Evolutionary conservation across 345 rosid genomes (phyloP), one percentile per base, ranked within the genome.

Genomic region (Lagerstroemia speciosa): DNA sequence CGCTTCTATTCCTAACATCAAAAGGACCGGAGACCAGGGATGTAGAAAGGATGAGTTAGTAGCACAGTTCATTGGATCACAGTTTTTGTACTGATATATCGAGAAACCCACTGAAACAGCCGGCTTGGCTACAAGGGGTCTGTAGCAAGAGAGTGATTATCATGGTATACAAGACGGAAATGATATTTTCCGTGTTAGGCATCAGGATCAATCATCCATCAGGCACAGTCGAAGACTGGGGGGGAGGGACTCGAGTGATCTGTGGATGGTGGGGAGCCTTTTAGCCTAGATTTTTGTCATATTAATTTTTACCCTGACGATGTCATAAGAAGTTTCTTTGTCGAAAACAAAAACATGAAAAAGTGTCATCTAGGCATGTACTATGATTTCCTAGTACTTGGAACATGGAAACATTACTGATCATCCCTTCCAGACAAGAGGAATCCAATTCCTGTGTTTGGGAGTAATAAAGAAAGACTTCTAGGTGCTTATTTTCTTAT

Each of bases 41-140:
- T 66, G 36, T 58, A 69, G 68, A 82, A 79, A 8, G 75, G 79
- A 69, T 73, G 75, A 57, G 78, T 0, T 64, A 29, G 0, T 64
- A 24, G 75, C 74, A 14, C 79, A 78, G 66, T 24, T 74, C 64
- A 38, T 70, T 26, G 79, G 79, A 41, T 62, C 40, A 71, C 82
- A 76, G 29, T 68, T 33, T 63, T 81, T 73, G 64, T 67, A 76
- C 19, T 0, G 37, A 4, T 6, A 26, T 5, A 3, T 17, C 8
- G 20, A 65, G 30, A 34, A 41, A 41, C 36, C 1, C 36, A 26
- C 62, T 34, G 68, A 65, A 4, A 71, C 64, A 66, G 30, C 63
- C 37, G 80, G 67, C 53, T 19, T 14, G 2, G n/a, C n/a, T 46
- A 46, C 2, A 46, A 41, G 46, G 46, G 17, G 46, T 41, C 14